phyloP scores from a whole-genome alignment of 306 rosid species.

The Vachellia collinsii region DNA sequence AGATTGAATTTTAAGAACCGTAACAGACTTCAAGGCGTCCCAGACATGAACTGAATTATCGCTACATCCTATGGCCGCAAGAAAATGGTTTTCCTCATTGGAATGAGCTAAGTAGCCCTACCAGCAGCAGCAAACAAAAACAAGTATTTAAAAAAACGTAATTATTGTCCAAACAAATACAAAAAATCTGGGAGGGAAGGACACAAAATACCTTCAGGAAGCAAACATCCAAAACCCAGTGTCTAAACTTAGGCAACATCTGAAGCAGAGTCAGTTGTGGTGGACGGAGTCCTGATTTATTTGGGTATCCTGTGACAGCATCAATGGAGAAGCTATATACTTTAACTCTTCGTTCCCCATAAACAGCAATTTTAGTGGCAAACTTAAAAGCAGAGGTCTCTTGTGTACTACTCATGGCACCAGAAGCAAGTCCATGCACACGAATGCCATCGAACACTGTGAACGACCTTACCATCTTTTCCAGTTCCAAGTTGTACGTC shows the following conservation, averaged over 20 bases:
- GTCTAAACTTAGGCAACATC: constrained; percentile 65
- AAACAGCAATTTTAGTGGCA: constrained; percentile 54
- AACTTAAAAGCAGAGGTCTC: constrained; percentile 13
- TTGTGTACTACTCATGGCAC: background rate
- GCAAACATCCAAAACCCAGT: constrained; percentile 90
- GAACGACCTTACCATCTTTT: constrained; percentile 48
- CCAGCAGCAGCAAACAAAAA: constrained; percentile 38
- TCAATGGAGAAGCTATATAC: constrained; percentile 52
- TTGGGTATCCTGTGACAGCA: constrained; percentile 21
- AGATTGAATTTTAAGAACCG: constrained; percentile 69
- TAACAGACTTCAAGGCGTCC: constrained; percentile 61
- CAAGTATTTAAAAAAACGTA: background rate
- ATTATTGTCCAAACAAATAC: constrained; percentile 19
- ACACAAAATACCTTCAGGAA: constrained; percentile 63
- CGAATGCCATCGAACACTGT: constrained; percentile 86
- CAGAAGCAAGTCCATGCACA: constrained; percentile 77
- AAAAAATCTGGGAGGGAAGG: background rate
- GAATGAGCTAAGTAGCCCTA: constrained; percentile 46
- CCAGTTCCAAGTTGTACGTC: constrained; percentile 60
- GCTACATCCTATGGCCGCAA: constrained; percentile 75
- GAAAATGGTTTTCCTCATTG: constrained; percentile 45
- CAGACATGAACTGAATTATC: constrained; percentile 86
- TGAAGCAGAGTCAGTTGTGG: constrained; percentile 45
- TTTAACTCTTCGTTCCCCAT: constrained; percentile 81
- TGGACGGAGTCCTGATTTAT: constrained; percentile 30